Conservation (phyloP, 352 stramenopile genomes). For the Phytophthora sojae region DNA sequence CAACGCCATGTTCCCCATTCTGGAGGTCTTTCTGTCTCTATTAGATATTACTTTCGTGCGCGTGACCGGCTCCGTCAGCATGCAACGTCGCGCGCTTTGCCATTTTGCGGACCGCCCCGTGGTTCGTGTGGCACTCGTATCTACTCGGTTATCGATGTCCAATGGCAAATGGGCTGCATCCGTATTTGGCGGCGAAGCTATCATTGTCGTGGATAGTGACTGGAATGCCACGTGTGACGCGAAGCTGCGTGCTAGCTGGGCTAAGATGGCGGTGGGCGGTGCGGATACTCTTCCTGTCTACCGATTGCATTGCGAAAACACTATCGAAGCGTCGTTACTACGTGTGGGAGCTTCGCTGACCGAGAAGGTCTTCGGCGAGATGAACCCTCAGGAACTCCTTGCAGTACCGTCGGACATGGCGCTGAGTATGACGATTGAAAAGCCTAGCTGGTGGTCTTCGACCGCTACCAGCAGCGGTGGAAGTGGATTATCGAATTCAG, state of each 20-base stretch:
- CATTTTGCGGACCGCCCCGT: conserved; percentile 73
- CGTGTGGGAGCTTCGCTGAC: conserved; percentile 73
- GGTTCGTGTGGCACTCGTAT: conserved; percentile 76
- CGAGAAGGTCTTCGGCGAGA: conserved; percentile 84
- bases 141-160: conserved; percentile 58
- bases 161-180: conserved; percentile 57
- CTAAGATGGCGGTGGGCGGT: conserved; percentile 60
- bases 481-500: conserved; percentile 30
- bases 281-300: conserved; percentile 70
- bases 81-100: conserved; percentile 69
- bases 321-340: conserved; percentile 79
- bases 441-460: conserved; percentile 76
- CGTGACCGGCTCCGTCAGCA: conserved; percentile 57
- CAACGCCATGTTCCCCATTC: conserved; percentile 70
- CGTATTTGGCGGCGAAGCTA: conserved; percentile 78
- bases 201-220: conserved; percentile 85
- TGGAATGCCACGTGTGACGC: conserved; percentile 84
- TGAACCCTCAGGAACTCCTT: conserved; percentile 76
- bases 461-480: conserved; percentile 41
- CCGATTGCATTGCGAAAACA: conserved; percentile 84
- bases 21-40: conserved; percentile 76
- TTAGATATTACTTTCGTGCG: conserved; percentile 72
- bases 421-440: conserved; percentile 56
- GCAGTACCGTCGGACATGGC: conserved; percentile 57
- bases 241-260: conserved; percentile 84